Conservation (phyloP, 108 stramenopile species). For the Fragilaria crotonensis region DNA sequence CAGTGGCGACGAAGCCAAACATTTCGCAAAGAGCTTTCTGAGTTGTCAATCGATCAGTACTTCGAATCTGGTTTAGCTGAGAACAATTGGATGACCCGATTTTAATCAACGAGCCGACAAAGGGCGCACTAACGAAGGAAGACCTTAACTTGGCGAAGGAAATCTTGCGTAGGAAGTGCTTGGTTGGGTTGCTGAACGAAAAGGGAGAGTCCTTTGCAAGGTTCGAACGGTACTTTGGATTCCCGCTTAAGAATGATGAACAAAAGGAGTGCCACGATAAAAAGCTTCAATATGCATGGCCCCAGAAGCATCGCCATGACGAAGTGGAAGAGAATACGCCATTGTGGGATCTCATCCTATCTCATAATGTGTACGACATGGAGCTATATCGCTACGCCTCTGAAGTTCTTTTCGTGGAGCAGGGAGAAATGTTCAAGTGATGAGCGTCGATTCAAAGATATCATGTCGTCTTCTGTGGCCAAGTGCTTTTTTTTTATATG, state of each 20-base stretch:
- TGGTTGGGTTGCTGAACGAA: conserved; percentile 31
- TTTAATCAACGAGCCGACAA: conserved; percentile 19
- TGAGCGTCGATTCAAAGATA: background rate
- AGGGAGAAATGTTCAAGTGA: conserved; percentile 10
- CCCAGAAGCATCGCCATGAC: conserved; percentile 34
- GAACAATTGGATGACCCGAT: conserved; percentile 33
- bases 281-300: conserved; percentile 36
- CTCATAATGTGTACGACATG: conserved; percentile 32
- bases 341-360: conserved; percentile 25
- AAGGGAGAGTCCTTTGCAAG: conserved; percentile 33
- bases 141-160: conserved; percentile 32
- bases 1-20: conserved; percentile 5
- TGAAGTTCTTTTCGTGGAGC: conserved; percentile 27
- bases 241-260: conserved; percentile 13
- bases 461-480: background rate
- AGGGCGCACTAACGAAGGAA: conserved; percentile 13
- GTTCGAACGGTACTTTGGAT: conserved; percentile 32
- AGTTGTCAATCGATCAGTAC: conserved; percentile 19
- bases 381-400: conserved; percentile 33
- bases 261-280: conserved; percentile 30
- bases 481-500: background rate
- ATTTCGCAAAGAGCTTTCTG: conserved; percentile 6
- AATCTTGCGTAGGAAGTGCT: conserved; percentile 29
- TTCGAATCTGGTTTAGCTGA: conserved; percentile 14
- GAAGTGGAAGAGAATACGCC: conserved; percentile 23